Conservation (phyloP, 1,284 basidiomycete genomes). For the Tetrapyrgos nigripes region DNA sequence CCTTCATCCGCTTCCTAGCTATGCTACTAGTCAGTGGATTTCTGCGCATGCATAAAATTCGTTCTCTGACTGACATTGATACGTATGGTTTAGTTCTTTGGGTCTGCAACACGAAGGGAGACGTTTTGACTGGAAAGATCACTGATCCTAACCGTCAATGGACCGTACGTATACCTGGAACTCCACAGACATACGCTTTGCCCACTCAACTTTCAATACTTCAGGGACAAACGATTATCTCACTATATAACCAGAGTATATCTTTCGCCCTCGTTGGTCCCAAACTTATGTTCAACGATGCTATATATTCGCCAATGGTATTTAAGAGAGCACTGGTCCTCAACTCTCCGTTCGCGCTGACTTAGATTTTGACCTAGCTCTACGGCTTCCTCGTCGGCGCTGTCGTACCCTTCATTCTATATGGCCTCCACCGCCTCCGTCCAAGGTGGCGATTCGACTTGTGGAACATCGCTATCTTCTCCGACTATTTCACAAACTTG, state of each 20-base stretch:
- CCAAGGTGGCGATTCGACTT: slow-evolving; percentile 27
- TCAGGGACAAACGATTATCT: slow-evolving; percentile 30
- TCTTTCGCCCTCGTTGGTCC: slow-evolving; percentile 30
- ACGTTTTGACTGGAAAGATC: slow-evolving; percentile 21
- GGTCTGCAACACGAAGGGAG: slow-evolving; percentile 27
- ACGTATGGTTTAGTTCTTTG: slow-evolving; percentile 10
- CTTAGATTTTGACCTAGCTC: slow-evolving; percentile 14
- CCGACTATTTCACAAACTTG: slow-evolving; percentile 15
- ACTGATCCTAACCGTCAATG: slow-evolving; percentile 30
- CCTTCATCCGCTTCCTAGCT: slow-evolving; percentile 11
- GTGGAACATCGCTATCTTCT: slow-evolving; percentile 25
- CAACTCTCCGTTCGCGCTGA: background rate
- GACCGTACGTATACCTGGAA: slow-evolving; percentile 20
- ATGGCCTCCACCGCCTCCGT: slow-evolving; percentile 23
- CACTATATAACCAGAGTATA: slow-evolving; percentile 32
- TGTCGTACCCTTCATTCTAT: slow-evolving; percentile 24
- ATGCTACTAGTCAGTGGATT: slow-evolving; percentile 21
- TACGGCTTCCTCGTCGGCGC: slow-evolving; percentile 31
- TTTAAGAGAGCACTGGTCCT: background rate
- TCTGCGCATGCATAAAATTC: background rate
- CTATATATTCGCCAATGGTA: slow-evolving; percentile 26
- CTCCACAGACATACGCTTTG: background rate
- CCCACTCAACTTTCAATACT: background rate
- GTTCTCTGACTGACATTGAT: background rate
- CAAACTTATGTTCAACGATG: slow-evolving; percentile 26